Evolutionary conservation across 768 basidiomycete species (phyloP), one percentile per base, ranked within the genome.

Genomic region (Gloeostereum incarnatum): DNA sequence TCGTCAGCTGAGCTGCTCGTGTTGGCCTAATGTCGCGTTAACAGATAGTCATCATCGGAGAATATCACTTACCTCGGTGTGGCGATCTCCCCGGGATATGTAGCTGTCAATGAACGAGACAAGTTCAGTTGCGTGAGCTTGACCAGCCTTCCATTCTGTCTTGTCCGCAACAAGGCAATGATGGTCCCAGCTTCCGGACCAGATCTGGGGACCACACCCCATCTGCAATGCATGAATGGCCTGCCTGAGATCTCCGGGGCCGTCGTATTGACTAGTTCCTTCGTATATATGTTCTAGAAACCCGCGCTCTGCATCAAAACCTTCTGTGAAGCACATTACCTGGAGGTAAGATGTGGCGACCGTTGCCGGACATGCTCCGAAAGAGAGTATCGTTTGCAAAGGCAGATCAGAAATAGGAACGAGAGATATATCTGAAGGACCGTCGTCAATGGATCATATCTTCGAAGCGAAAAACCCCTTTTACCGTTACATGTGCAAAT

Each of bases 401-500:
- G 91, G 85, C 26, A 99, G 73, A 40, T 83, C 79, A 9, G 56
- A 54, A 27, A 72, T 51, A 3, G 93, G 93, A 21, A 97, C 70
- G 32, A 82, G 62, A 5, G 74, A 71, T 13, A 71, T 55, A 66
- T 94, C 91, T 91, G 53, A 21, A 22, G 35, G 6, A 6, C 19
- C 23, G 21, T 13, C 26, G 33, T 40, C 37, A 37, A 27, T 18
- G 48, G 36, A 16, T 25, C 37, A 17, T n/a, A 19, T 14, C 22
- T 25, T 44, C 45, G 40, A 41, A 42, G 29, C 32, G 23, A 16
- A 29, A 31, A 26, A 13, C 25, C 44, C 34, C 24, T 48, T 77
- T 56, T 51, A 92, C 94, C 92, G 49, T 93, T 96, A 59, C 96
- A 98, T 38, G 94, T 98, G 62, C 91, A 73, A 36, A 99, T 73